Conservation (phyloP, 177 flowering plant genomes). For the Telopea speciosissima region DNA sequence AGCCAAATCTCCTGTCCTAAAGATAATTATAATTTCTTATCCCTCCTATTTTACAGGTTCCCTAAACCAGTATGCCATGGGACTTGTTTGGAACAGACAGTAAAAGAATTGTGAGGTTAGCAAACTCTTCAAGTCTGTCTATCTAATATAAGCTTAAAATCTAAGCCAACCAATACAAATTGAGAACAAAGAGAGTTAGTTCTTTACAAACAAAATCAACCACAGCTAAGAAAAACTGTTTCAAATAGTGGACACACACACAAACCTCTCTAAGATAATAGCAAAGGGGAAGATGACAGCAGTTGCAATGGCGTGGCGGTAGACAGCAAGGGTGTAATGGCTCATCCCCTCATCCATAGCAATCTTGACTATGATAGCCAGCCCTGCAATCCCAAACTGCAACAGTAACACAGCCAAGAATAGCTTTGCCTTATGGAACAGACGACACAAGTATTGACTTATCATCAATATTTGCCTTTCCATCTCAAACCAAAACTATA, state of each 20-base stretch:
- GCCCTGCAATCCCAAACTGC: slow-evolving; percentile 36
- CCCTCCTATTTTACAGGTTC: no score
- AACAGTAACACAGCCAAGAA: slow-evolving; percentile 23
- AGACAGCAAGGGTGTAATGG: slow-evolving; percentile 34
- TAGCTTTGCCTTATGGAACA: background rate
- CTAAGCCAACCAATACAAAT: no score
- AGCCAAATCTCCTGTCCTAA: no score
- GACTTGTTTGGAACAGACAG: no score
- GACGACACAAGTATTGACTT: background rate
- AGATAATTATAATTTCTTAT: no score
- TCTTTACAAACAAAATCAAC: no score
- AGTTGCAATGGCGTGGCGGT: slow-evolving; percentile 36
- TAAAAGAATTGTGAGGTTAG: background rate
- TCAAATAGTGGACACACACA: no score
- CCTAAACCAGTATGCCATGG: no score
- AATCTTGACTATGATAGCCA: slow-evolving; percentile 26
- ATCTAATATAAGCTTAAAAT: no score
- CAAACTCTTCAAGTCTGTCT: no score
- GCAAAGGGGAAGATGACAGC: slow-evolving; percentile 43
- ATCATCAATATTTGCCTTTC: background rate
- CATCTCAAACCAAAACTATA: background rate
- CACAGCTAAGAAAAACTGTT: no score
- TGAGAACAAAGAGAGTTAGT: no score
- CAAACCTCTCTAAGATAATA: slow-evolving; percentile 33
- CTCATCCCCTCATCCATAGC: slow-evolving; percentile 41